Conservation (phyloP, 2,329 filamentous ascomycete genomes). For the Septoria petroselini region DNA sequence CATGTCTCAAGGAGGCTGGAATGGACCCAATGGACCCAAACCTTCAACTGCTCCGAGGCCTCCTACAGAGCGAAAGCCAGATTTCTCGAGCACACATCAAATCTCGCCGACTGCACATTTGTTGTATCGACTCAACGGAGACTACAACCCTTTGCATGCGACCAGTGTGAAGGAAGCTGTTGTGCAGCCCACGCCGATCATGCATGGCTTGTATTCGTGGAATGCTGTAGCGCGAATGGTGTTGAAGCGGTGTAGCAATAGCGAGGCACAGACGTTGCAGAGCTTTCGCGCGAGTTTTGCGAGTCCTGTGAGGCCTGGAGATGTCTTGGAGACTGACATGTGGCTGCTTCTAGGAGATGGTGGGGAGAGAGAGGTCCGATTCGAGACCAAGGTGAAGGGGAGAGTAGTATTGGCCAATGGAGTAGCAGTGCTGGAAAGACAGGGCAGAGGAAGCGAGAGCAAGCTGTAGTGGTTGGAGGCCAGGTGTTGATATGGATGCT, state of each 20-base stretch:
- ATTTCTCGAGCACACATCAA: not conserved
- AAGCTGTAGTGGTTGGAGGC: too few relatives aligned
- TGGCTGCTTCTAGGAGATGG: conserved; percentile 60
- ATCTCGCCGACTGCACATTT: conserved; percentile 62
- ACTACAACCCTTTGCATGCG: conserved; percentile 91
- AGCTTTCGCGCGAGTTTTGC: conserved; percentile 87
- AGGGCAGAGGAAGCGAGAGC: not conserved
- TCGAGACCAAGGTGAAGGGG: conserved; percentile 7
- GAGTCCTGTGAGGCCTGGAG: conserved; percentile 74
- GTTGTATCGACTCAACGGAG: conserved; percentile 82
- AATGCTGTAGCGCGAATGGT: conserved; percentile 72
- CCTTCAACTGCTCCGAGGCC: not conserved
- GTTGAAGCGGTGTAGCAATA: conserved; percentile 66
- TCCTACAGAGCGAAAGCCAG: not conserved
- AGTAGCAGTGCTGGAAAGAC: not conserved
- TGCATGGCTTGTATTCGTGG: conserved; percentile 85
- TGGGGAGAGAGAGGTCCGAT: conserved; percentile 47
- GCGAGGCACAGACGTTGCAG: conserved; percentile 73
- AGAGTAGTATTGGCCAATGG: conserved; percentile 18
- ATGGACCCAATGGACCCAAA: conserved; percentile 69
- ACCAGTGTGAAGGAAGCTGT: conserved; percentile 70
- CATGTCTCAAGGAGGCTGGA: conserved; percentile 75
- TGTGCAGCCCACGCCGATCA: conserved; percentile 79
- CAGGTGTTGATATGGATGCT: too few relatives aligned
- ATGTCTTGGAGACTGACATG: conserved; percentile 73